Conservation (phyloP, 108 stramenopile genomes). For the Tribonema minus region DNA sequence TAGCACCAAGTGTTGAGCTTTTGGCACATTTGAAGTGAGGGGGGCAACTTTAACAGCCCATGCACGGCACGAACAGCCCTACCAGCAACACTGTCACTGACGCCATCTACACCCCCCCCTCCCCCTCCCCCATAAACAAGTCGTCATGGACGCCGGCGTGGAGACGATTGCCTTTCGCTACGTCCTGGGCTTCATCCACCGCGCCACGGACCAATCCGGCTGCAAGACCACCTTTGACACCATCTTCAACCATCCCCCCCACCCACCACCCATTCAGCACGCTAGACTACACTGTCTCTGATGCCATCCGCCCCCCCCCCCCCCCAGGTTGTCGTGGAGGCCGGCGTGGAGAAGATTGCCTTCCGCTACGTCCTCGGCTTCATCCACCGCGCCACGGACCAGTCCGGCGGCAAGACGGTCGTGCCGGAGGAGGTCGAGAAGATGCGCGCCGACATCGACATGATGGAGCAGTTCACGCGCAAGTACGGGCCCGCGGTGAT, state of each 20-base stretch:
- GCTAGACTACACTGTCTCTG: too few species aligned
- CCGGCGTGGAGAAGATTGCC: constrained; percentile 6
- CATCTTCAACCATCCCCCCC: too few species aligned
- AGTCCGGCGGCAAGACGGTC: constrained; percentile 32
- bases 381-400: constrained; percentile 20
- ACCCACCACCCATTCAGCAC: too few species aligned
- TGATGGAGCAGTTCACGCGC: constrained; percentile 9
- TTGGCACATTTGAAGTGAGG: too few species aligned
- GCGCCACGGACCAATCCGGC: constrained; percentile 26
- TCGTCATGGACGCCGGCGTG: not conserved
- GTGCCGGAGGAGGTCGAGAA: constrained; percentile 16
- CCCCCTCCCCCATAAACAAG: too few species aligned
- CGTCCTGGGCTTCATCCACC: constrained; percentile 3
- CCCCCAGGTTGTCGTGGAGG: not conserved
- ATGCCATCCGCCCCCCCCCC: too few species aligned
- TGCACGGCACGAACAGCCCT: too few species aligned
- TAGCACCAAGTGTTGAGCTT: too few species aligned
- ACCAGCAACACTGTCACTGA: too few species aligned
- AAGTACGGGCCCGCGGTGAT: constrained; percentile 12
- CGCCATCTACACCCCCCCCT: too few species aligned
- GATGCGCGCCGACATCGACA: constrained; percentile 27
- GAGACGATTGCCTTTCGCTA: constrained; percentile 19
- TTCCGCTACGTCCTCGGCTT: constrained; percentile 11
- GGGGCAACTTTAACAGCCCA: too few species aligned
- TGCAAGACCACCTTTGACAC: too few species aligned